phyloP scores from a whole-genome alignment of 345 rosid species.

The Camelina sativa region DNA sequence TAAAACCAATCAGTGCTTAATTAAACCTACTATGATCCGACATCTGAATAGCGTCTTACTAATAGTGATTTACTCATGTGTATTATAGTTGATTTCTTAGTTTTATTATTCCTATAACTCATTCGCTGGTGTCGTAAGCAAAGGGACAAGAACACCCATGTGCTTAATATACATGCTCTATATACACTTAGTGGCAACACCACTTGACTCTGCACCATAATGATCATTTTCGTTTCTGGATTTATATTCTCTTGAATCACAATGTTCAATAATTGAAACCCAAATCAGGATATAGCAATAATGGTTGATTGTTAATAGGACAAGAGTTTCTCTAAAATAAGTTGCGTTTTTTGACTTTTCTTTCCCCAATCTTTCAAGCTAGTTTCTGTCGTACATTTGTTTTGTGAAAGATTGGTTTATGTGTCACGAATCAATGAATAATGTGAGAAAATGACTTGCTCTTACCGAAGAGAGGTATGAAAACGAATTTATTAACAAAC shows the following conservation, averaged over 20 bases:
- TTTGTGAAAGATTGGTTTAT: constrained; percentile 14
- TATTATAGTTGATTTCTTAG: background rate
- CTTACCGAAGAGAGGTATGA: background rate
- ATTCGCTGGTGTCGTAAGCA: constrained; percentile 3
- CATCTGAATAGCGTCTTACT: background rate
- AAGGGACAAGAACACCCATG: constrained; percentile 34
- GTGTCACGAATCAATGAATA: constrained; percentile 17
- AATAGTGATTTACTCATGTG: background rate
- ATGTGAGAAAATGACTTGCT: constrained; percentile 9
- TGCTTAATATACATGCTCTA: constrained; percentile 10
- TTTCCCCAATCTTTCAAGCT: background rate
- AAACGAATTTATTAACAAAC: background rate
- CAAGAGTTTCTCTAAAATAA: constrained; percentile 1
- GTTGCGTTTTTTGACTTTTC: background rate
- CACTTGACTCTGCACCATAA: constrained; percentile 11
- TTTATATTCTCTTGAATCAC: constrained; percentile 14
- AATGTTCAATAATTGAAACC: constrained; percentile 19
- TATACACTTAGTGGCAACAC: constrained; percentile 23
- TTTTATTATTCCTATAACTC: background rate
- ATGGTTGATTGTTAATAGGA: constrained; percentile 10
- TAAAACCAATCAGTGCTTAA: background rate
- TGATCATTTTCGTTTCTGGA: constrained; percentile 4
- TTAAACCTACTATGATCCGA: background rate
- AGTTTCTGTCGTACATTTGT: constrained; percentile 14
- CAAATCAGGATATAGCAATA: constrained; percentile 3